Conservation (phyloP, 2,329 filamentous ascomycete species). For the Aspergillus tamarii region DNA sequence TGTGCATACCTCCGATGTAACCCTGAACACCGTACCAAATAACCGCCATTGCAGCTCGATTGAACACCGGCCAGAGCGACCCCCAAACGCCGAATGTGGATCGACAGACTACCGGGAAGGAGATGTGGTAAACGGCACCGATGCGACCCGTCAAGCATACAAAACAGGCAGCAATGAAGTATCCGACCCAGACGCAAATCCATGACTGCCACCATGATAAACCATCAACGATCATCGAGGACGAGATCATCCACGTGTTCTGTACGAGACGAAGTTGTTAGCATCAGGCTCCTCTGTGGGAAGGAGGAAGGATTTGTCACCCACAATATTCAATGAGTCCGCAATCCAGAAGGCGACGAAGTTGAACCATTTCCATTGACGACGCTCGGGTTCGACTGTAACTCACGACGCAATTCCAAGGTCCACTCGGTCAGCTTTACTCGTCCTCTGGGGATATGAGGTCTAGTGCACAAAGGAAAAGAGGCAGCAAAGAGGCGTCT, state of each 20-base stretch:
- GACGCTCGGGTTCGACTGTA: conserved; percentile 74
- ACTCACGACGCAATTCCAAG: conserved; percentile 15
- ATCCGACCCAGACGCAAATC: conserved; percentile 87
- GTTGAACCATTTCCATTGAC: conserved; percentile 85
- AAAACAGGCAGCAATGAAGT: conserved; percentile 75
- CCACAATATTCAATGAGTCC: conserved; percentile 77
- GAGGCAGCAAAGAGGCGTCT: conserved; percentile 11
- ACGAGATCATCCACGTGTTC: conserved; percentile 94
- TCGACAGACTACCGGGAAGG: conserved; percentile 79
- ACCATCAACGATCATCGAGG: conserved; percentile 75
- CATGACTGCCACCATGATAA: conserved; percentile 91
- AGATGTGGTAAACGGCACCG: conserved; percentile 84
- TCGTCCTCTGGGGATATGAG: conserved; percentile 5
- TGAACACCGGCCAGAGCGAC: conserved; percentile 84
- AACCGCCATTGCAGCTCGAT: conserved; percentile 83
- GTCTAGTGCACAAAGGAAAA: conserved; percentile 8
- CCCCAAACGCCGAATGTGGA: conserved; percentile 89
- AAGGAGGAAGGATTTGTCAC: conserved; percentile 15
- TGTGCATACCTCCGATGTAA: conserved; percentile 70
- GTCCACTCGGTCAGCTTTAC: conserved; percentile 20
- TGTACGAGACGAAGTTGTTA: conserved; percentile 26
- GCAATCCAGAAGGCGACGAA: conserved; percentile 88
- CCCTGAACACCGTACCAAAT: conserved; percentile 77
- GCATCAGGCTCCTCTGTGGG: background rate
- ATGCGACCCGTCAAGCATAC: conserved; percentile 79